Base-by-base conservation (phyloP, 1,139 yeast genomes). In the Magnusiomyces sp. region DNA sequence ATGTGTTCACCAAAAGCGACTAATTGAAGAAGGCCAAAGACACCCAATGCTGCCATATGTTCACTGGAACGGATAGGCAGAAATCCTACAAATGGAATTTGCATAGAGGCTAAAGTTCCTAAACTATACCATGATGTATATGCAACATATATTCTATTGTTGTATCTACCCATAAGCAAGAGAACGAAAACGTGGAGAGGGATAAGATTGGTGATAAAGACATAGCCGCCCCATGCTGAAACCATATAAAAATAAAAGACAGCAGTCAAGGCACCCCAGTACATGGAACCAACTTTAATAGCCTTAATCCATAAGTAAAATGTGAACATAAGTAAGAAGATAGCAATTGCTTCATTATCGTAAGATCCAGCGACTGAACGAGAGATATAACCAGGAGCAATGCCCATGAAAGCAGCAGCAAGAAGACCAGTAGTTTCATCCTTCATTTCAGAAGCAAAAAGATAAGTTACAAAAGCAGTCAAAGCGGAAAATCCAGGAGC, bases 181-280 rank as follows among this genome's bases (percentile, higher is more conserved):
- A 94, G 74, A 45, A 89, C 92, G 65, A 94, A 90, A 32, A 90
- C 89, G 67, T 94, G 99, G 61, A 94, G 75, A 48, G 99, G 99
- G 62, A 94, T 88, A 74, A 94, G 81, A 71, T 94, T 94, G 55
- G 98, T 94, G 70, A 94, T 94, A 73, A 94, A 94, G 47, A 92
- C 99, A 65, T 94, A 94, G 20, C 99, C 99, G 74, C 98, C 98
- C 99, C 99, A 94, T n/a, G 99, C 98, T 49, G 95, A 83, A 48
- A 94, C 99, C 99, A 94, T 94, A 75, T 94, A 94, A 69, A 94
- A 94, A 72, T 94, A 94, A 61, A 83, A 84, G 45, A 88, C 67
- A 2, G 98, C 95, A 36, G 97, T 81, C 60, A 84, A 71, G 5
- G 94, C 76, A 17, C 90, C 95, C 74, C 83, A 87, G 59, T 86